A percentile compares a stretch with the other conserved stretches of the same genome.
phyloP scores from a whole-genome alignment of 257 asterid genomes.

The Nicotiana benthamiana region DNA sequence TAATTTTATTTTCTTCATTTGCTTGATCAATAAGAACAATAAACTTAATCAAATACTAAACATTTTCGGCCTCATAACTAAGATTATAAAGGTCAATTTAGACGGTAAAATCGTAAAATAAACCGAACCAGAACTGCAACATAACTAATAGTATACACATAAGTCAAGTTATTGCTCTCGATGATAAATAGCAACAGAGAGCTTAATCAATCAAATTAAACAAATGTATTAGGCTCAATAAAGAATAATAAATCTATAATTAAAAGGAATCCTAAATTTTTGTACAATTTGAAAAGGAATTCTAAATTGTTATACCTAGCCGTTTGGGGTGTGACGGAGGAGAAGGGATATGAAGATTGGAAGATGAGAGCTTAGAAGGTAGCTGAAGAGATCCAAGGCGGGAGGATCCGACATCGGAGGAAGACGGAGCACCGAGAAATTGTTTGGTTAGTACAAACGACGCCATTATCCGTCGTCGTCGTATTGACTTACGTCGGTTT shows the following conservation, averaged over 20 bases:
- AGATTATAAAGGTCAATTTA: background rate
- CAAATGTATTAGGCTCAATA: background rate
- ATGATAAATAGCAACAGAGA: background rate
- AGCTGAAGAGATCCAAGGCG: slow-evolving; percentile 55
- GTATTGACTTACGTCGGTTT: background rate
- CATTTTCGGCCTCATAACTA: background rate
- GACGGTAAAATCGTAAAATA: background rate
- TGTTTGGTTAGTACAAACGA: slow-evolving; percentile 45
- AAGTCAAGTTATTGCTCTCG: background rate
- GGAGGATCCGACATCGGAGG: slow-evolving; percentile 31
- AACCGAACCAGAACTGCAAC: background rate
- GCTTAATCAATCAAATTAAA: background rate
- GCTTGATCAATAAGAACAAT: background rate
- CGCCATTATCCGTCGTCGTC: slow-evolving; percentile 35
- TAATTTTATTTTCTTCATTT: background rate
- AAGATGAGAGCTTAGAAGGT: slow-evolving; percentile 28
- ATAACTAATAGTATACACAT: background rate
- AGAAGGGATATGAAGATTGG: slow-evolving; percentile 38
- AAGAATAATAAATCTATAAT: background rate
- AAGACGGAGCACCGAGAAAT: slow-evolving; percentile 51
- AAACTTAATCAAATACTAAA: background rate
- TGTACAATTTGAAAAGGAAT: background rate
- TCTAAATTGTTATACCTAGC: slow-evolving; percentile 33
- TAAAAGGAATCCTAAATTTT: background rate
- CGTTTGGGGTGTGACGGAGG: slow-evolving; percentile 54